Percentiles rank a stretch among this genome's conserved stretches.
These are phyloP conservation scores for Begonia loranthoides DNA, from an alignment of 306 rosid genomes.

Conservation along the genomic window DNA sequence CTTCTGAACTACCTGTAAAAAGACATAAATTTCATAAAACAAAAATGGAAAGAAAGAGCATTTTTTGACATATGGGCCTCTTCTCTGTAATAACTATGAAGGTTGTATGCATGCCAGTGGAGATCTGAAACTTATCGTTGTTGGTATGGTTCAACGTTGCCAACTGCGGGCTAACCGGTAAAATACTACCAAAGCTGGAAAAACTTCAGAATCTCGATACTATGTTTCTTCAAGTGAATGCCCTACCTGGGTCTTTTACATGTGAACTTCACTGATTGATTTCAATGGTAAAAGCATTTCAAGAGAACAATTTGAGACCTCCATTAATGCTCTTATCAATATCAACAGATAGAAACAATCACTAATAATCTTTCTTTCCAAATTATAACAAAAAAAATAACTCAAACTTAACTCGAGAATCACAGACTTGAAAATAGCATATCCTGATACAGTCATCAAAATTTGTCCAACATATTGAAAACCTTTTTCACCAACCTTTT, in stretches of 20 bases:
- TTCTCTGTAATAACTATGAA: slow-evolving; percentile 42
- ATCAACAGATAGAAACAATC: no score
- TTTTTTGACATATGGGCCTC: not conserved
- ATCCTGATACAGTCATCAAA: no score
- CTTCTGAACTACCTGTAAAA: slow-evolving; percentile 1
- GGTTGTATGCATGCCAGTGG: slow-evolving; percentile 68
- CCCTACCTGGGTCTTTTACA: slow-evolving; percentile 47
- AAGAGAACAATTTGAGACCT: no score
- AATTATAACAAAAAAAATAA: no score
- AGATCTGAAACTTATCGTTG: slow-evolving; percentile 56
- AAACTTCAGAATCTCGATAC: slow-evolving; percentile 69
- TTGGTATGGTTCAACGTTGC: slow-evolving; percentile 80
- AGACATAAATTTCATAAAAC: not conserved
- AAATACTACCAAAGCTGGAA: slow-evolving; percentile 59
- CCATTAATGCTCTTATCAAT: no score
- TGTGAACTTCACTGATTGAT: no score
- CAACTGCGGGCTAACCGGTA: slow-evolving; percentile 60
- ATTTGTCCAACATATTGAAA: no score
- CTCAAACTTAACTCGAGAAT: no score
- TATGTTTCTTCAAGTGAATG: slow-evolving; percentile 88
- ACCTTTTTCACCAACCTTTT: no score
- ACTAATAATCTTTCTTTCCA: no score
- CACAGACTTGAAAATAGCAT: no score
- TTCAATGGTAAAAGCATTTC: no score
- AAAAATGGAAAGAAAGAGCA: not conserved